Conservation (phyloP, 805 yeast species). For the Kodamaea lidongshanica region DNA sequence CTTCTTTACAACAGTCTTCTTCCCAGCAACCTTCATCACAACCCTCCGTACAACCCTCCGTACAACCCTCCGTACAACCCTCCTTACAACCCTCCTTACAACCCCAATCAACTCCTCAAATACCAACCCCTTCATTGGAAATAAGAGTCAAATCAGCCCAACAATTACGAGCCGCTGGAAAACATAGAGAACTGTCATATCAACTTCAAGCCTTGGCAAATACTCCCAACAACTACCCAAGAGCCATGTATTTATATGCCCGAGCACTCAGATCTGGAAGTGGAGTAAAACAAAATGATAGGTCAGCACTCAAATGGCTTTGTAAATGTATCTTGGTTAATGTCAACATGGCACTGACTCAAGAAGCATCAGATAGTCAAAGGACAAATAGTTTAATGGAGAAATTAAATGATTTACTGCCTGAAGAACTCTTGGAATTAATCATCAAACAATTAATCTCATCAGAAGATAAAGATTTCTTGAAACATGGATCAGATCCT, state of each 20-base stretch:
- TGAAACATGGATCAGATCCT: conserved; percentile 11
- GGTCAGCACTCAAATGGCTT: conserved; percentile 55
- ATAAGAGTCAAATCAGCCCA: conserved; percentile 40
- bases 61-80: too few relatives aligned
- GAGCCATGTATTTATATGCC: conserved; percentile 65
- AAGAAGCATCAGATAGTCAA: conserved; percentile 2
- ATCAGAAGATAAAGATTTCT: conserved; percentile 24
- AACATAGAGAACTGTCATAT: conserved; percentile 61
- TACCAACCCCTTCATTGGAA: conserved; percentile 12
- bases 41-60: too few relatives aligned
- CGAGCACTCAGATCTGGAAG: conserved; percentile 62
- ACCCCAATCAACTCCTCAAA: not conserved
- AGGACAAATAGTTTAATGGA: conserved; percentile 15
- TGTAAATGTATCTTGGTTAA: conserved; percentile 37
- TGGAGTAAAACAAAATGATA: conserved; percentile 55
- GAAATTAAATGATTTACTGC: conserved; percentile 21
- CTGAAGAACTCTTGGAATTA: conserved; percentile 25
- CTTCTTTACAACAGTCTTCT: too few relatives aligned
- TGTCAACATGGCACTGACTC: conserved; percentile 5
- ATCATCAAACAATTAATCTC: conserved; percentile 19
- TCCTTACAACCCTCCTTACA: not conserved
- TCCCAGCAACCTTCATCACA: too few relatives aligned
- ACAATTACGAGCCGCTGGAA: conserved; percentile 49
- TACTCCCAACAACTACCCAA: conserved; percentile 47
- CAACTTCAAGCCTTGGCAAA: conserved; percentile 61